Percentiles rank a stretch among this genome's conserved stretches.
Conservation (phyloP, 805 yeast species). For the Yamadazyma laniorum region DNA sequence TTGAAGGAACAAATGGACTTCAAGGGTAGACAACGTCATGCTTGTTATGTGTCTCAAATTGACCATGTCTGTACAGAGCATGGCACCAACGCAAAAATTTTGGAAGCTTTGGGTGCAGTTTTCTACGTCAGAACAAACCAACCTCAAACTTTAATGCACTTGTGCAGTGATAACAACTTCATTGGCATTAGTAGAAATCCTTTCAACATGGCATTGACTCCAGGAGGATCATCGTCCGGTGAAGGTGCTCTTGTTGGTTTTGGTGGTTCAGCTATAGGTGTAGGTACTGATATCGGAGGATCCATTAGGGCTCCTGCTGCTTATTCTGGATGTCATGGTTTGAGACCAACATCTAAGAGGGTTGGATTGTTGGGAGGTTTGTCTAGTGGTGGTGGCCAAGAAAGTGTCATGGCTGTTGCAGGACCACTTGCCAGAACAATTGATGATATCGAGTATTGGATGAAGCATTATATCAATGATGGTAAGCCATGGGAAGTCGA, state of each 20-base stretch:
- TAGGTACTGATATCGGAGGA: conserved; percentile 46
- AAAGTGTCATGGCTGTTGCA: conserved; percentile 59
- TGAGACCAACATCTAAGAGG: conserved; percentile 43
- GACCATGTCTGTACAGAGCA: conserved; percentile 29
- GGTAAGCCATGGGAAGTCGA: conserved; percentile 66
- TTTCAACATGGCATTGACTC: conserved; percentile 34
- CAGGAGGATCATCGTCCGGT: conserved; percentile 47
- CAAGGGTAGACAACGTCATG: conserved; percentile 37
- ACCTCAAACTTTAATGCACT: conserved; percentile 47
- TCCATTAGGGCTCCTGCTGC: conserved; percentile 46
- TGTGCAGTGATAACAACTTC: conserved; percentile 40
- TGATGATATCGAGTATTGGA: conserved; percentile 67
- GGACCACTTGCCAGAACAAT: conserved; percentile 68
- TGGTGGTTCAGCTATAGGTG: conserved; percentile 40
- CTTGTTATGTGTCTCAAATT: conserved; percentile 36
- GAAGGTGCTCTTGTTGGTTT: conserved; percentile 44
- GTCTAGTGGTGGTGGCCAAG: conserved; percentile 60
- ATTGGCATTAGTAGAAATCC: conserved; percentile 41
- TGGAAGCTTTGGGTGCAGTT: conserved; percentile 43
- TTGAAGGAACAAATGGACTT: conserved; percentile 50
- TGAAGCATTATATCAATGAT: conserved; percentile 57
- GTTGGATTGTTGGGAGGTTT: conserved; percentile 43
- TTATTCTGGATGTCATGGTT: conserved; percentile 39
- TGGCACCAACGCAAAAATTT: conserved; percentile 28
- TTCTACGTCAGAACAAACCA: conserved; percentile 44